Conservation (phyloP, 352 stramenopile species). For the Globisporangium barbulae region DNA sequence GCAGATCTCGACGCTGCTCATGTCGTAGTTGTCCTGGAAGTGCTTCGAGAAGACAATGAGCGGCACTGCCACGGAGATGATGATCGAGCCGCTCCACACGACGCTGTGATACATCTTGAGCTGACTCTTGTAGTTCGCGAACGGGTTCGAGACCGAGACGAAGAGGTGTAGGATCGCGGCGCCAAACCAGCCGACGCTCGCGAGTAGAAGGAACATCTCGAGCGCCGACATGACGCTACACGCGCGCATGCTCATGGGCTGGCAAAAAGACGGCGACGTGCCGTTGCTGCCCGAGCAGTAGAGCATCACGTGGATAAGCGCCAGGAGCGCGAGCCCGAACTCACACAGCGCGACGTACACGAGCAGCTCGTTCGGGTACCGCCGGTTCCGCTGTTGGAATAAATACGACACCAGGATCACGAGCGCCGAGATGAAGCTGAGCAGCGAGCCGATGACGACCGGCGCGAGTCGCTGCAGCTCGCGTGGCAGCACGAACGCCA, state of each 20-base stretch:
- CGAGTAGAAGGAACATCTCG: conserved; percentile 60
- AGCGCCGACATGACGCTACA: conserved; percentile 39
- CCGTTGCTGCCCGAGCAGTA: conserved; percentile 30
- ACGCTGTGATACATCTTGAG: conserved; percentile 50
- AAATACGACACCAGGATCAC: conserved; percentile 54
- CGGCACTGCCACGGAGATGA: conserved; percentile 38
- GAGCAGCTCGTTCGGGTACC: conserved; percentile 63
- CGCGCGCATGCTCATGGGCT: conserved; percentile 28
- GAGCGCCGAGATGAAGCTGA: conserved; percentile 51
- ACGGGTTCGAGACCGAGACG: conserved; percentile 72
- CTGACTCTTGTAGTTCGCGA: conserved; percentile 67
- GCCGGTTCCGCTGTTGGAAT: conserved; percentile 27
- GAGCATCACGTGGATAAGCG: conserved; percentile 39
- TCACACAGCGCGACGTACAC: conserved; percentile 64
- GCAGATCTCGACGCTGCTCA: conserved; percentile 49
- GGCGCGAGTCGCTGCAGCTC: conserved; percentile 38
- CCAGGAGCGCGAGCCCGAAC: conserved; percentile 44
- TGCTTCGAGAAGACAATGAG: conserved; percentile 38
- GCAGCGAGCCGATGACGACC: conserved; percentile 37
- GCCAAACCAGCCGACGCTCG: conserved; percentile 65
- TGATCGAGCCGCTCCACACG: conserved; percentile 46
- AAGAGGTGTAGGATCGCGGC: conserved; percentile 70
- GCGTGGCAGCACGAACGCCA: conserved; percentile 39
- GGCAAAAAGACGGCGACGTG: conserved; percentile 19
- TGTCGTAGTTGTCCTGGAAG: conserved; percentile 33